phyloP scores from a whole-genome alignment of 1,139 yeast genomes.

The Meyerozyma sp. region DNA sequence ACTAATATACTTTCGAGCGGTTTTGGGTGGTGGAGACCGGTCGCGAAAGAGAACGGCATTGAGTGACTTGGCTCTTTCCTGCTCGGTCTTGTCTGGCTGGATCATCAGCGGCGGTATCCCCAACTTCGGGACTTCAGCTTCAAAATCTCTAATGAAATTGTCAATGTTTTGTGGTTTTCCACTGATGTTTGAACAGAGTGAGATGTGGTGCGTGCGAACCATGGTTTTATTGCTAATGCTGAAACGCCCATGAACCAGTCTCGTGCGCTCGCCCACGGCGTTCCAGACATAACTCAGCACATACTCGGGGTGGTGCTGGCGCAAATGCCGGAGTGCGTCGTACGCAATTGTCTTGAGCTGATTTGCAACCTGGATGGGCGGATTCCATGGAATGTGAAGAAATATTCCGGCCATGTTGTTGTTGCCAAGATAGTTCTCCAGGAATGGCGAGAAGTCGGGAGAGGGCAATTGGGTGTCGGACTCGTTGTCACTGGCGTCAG shows the following conservation, averaged over 20 bases:
- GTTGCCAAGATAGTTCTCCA: constrained; percentile 10
- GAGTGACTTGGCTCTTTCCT: constrained; percentile 3
- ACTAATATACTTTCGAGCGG: constrained; percentile 4
- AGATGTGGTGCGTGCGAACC: constrained; percentile 12
- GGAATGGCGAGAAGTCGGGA: constrained; percentile 6
- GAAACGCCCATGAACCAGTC: constrained; percentile 5
- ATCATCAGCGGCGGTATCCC: constrained; percentile 3
- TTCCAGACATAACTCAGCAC: constrained; percentile 8
- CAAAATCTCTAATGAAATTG: constrained; percentile 8
- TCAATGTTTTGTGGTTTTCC: constrained; percentile 9
- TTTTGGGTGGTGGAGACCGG: neutral
- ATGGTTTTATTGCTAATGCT: constrained; percentile 5
- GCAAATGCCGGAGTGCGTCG: constrained; percentile 1
- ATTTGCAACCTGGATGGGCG: constrained; percentile 5
- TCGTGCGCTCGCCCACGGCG: constrained; percentile 4
- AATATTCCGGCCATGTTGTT: constrained; percentile 7
- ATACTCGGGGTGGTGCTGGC: neutral
- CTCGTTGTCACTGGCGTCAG: constrained; percentile 2
- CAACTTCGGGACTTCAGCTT: constrained; percentile 5
- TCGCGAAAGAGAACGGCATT: constrained; percentile 5
- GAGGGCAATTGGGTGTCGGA: neutral
- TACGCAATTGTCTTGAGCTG: constrained; percentile 3
- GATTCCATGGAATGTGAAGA: constrained; percentile 16
- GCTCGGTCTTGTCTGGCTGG: constrained; percentile 5
- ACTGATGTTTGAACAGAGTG: constrained; percentile 12